Evolutionary conservation across 108 stramenopile species (phyloP), one percentile per base, ranked within the genome.

Genomic region (Cyclotella kingstonii): DNA sequence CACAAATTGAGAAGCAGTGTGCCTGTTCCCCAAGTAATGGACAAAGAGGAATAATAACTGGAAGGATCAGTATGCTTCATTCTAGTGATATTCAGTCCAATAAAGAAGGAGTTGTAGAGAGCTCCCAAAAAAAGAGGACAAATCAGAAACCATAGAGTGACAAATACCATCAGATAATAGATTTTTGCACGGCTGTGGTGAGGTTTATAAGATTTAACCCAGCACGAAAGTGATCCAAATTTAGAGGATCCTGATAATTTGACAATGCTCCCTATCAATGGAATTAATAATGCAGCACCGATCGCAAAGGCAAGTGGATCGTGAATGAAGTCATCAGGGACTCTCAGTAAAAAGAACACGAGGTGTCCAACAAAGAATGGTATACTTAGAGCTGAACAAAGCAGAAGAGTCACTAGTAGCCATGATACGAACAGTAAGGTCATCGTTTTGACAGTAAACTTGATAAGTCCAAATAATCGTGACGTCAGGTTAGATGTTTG

Each of bases 221-320:
- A 85, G 26, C 27, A 23, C 12, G 41, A 17, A 9, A 23, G 55
- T 41, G 80, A 18, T 18, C 43, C 22, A 38, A 60, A 18, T 56
- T 52, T 26, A 29, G 30, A 9, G 56, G 38, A n/a, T n/a, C n/a
- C 14, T 25, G 60, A 43, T 68, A 79, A 10, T 38, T 66, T 74
- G 29, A 62, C 62, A 44, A 61, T 29, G 10, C 17, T 40, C 19
- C 45, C 42, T 19, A 76, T 22, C 8, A 66, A 12, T 21, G 89
- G 82, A 57, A 84, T 79, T 15, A 87, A 52, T 15, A 77, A 45
- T n/a, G 38, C 41, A 47, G 55, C 68, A 15, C 91, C 91, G n/a
- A 87, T 60, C 0, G 72, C 80, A 45, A 87, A 90, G 30, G 81
- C 83, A 19, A 86, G 53, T 19, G 91, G 91, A 58, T 90, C 89